Evolutionary conservation across 176 grass and related monocot genomes (phyloP).

Genomic region (Oryza brachyantha): DNA sequence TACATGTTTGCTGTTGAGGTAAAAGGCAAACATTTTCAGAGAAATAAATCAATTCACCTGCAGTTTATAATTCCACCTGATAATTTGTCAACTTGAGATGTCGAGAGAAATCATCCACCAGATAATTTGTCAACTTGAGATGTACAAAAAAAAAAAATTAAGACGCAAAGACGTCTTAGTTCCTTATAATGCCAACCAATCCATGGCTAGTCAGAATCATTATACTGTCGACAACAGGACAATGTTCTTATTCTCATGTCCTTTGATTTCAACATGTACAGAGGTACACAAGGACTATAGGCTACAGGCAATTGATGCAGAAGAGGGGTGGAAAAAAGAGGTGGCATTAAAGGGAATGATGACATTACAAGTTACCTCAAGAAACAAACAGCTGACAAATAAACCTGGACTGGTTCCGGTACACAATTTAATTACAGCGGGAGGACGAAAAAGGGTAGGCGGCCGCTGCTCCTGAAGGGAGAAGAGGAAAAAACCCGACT

Average conservation of each 20-base stretch:
- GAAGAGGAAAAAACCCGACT: conserved; percentile 39
- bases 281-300: conserved; percentile 50
- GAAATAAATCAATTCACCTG: not conserved
- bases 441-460: not conserved
- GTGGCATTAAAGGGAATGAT: conserved; percentile 6
- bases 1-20: not conserved
- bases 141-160: not conserved
- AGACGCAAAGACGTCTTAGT: not conserved
- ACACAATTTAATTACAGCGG: conserved; percentile 58
- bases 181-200: not conserved
- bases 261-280: conserved; percentile 48
- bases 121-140: not conserved
- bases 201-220: not conserved
- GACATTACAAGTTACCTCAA: conserved; percentile 21
- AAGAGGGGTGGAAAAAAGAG: too few relatives aligned
- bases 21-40: not conserved
- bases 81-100: not conserved
- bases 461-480: conserved; percentile 24
- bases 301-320: conserved; percentile 28
- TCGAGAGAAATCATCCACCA: not conserved
- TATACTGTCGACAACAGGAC: conserved; percentile 9
- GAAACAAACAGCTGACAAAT: conserved; percentile 45
- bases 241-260: conserved; percentile 41
- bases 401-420: conserved; percentile 20
- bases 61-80: not conserved